Evolutionary conservation across 371 early-diverging fungal genomes (phyloP).

Genomic region (Blakeslea trispora): DNA sequence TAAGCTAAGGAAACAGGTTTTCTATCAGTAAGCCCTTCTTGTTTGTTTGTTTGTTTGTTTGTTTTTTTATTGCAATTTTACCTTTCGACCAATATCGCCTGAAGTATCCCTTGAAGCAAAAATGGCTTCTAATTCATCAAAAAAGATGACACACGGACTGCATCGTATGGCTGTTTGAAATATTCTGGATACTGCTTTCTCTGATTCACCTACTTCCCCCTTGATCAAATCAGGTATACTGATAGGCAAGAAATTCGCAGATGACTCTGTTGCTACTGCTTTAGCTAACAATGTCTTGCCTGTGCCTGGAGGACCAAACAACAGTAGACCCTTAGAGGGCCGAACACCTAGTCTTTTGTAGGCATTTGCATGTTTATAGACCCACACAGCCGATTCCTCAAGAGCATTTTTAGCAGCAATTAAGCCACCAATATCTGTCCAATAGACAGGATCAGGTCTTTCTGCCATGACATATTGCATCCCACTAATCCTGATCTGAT

Average conservation of each 20-base stretch:
- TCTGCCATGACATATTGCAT: conserved; percentile 50
- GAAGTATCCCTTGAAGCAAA: conserved; percentile 64
- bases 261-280: conserved; percentile 90
- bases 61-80: conserved; percentile 9
- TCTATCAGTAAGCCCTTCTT: too few species aligned
- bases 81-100: conserved; percentile 68
- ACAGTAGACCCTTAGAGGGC: conserved; percentile 72
- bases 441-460: conserved; percentile 60
- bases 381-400: conserved; percentile 92
- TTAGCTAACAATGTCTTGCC: conserved; percentile 90
- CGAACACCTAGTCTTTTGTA: conserved; percentile 65
- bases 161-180: conserved; percentile 91
- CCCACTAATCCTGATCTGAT: conserved; percentile 39
- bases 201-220: conserved; percentile 93
- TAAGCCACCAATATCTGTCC: conserved; percentile 96
- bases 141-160: conserved; percentile 95
- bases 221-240: conserved; percentile 94
- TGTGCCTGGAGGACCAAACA: conserved; percentile 93
- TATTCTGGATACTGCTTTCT: conserved; percentile 85
- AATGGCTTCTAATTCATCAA: conserved; percentile 98
- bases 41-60: neutral
- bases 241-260: conserved; percentile 93
- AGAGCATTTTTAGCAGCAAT: conserved; percentile 82
- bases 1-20: conserved; percentile 47
- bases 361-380: conserved; percentile 67